These are phyloP conservation scores for Luzula sylvatica DNA, from an alignment of 176 grass and related monocot genomes.

Conservation along the genomic window DNA sequence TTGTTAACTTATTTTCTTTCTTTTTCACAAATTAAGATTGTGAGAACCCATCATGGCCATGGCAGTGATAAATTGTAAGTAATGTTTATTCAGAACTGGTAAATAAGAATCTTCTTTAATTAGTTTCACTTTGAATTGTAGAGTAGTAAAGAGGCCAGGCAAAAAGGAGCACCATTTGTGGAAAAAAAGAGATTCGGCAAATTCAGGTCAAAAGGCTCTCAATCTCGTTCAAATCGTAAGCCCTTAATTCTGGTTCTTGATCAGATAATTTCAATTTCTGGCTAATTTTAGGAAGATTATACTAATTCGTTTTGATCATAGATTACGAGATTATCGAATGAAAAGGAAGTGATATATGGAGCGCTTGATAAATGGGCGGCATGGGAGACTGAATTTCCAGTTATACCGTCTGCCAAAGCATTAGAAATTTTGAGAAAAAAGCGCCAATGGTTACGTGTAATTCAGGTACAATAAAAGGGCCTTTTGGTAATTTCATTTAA, in stretches of 20 bases:
- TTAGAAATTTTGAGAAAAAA: constrained; percentile 59
- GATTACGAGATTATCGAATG: constrained; percentile 64
- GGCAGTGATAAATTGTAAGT: too few species aligned
- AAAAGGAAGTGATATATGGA: constrained; percentile 64
- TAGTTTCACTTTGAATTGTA: constrained; percentile 21
- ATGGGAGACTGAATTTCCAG: constrained; percentile 75
- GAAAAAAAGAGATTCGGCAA: constrained; percentile 70
- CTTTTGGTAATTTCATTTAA: constrained; percentile 11
- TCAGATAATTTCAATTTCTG: neutral
- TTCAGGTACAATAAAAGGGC: constrained; percentile 38
- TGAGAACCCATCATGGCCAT: neutral
- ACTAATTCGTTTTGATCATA: constrained; percentile 19
- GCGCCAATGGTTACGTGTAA: constrained; percentile 59
- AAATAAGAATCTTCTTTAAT: neutral
- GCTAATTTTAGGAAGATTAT: neutral
- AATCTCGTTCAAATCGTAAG: constrained; percentile 76
- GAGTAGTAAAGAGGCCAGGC: constrained; percentile 42
- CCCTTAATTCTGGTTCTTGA: constrained; percentile 8
- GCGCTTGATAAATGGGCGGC: constrained; percentile 84
- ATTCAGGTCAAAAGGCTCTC: constrained; percentile 64
- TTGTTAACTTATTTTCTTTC: neutral
- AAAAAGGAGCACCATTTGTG: constrained; percentile 71
- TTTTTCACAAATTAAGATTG: too few species aligned
- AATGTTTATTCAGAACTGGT: too few species aligned
- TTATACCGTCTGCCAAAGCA: constrained; percentile 65